These are phyloP conservation scores for Simplicillium sp. DNA, from an alignment of 2,329 filamentous ascomycete genomes.

Conservation along the genomic window DNA sequence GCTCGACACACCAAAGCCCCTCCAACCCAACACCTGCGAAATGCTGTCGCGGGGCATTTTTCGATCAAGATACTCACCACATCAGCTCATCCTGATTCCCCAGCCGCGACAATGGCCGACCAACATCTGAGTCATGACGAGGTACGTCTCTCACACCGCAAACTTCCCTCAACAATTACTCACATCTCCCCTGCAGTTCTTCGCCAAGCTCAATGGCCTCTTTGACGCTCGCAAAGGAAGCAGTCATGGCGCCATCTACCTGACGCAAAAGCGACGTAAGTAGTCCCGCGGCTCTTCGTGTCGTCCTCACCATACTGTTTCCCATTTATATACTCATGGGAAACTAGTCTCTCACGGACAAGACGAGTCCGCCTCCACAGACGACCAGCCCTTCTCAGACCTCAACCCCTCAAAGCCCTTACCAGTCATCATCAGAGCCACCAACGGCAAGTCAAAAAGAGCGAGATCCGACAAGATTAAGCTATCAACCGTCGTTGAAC, in stretches of 20 bases:
- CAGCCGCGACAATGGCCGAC: slow-evolving; percentile 13
- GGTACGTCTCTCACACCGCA: slow-evolving; percentile 14
- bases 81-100: no score
- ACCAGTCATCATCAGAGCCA: slow-evolving; percentile 73
- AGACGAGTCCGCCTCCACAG: slow-evolving; percentile 30
- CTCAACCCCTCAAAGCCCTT: slow-evolving; percentile 48
- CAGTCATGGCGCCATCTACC: slow-evolving; percentile 63
- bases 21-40: no score
- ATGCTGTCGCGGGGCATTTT: no score
- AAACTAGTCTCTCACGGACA: slow-evolving; percentile 32
- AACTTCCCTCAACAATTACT: background rate
- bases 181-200: slow-evolving; percentile 50
- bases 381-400: slow-evolving; percentile 49
- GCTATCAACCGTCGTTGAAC: slow-evolving; percentile 72
- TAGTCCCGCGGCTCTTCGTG: slow-evolving; percentile 3
- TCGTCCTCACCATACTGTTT: background rate
- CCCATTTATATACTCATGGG: background rate
- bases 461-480: slow-evolving; percentile 55
- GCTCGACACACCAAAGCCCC: no score
- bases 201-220: slow-evolving; percentile 56
- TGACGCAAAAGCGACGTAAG: slow-evolving; percentile 70
- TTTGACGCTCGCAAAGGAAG: slow-evolving; percentile 58
- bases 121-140: slow-evolving; percentile 27
- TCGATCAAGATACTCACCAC: no score
- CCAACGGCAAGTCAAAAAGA: slow-evolving; percentile 63